Base-by-base conservation (phyloP, 2,329 filamentous ascomycete species). In the Fusarium beomiforme region DNA sequence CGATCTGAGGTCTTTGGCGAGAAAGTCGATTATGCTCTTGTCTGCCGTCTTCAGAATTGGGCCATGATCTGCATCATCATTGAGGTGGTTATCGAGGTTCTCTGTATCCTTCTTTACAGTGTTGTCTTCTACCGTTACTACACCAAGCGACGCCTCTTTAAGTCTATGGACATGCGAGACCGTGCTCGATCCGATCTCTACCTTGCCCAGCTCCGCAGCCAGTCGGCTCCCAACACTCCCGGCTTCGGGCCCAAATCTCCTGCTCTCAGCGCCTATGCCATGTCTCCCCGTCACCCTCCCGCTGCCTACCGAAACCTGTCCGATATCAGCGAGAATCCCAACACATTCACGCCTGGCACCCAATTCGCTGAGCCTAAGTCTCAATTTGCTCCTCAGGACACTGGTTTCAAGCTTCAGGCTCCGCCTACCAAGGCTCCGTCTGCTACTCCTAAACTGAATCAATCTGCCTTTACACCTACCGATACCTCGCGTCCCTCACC, bases 121-220 rank as follows among this genome's bases (percentile, higher is more conserved):
- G 88, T 98, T 79, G 91, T 98, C 80, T 98, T 98, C 86, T 98
- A 97, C 87, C 93, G 96, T 76, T 97, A 97, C 88, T 97, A 95
- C 89, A 94, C 93, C 74, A 99, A 98, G 88, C 92, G 94, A 81
- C 92, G 93, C 80, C 93, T 99, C 70, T 91, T 92, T 83, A 98
- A 98, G 88, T 95, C 94, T 70, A 99, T 99, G 96, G 93, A 97
- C 80, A 86, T 93, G 79, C 94, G 96, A 76, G 96, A 99, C 86
- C 92, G 93, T 79, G 96, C 96, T 72, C 93, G 96, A 70, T 95
- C 93, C 68, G 95, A 98, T 80, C 89, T 99, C 71, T 98, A 98
- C 85, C 93, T 98, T 70, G 94, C 92, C 59, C 92, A 94, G 80
- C 89, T 94, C 43, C 91, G 91, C 74, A 85, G 90, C 23, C 95